phyloP scores from a whole-genome alignment of 192 early-diverging fungal species.

The Pilobolus umbonatus region DNA sequence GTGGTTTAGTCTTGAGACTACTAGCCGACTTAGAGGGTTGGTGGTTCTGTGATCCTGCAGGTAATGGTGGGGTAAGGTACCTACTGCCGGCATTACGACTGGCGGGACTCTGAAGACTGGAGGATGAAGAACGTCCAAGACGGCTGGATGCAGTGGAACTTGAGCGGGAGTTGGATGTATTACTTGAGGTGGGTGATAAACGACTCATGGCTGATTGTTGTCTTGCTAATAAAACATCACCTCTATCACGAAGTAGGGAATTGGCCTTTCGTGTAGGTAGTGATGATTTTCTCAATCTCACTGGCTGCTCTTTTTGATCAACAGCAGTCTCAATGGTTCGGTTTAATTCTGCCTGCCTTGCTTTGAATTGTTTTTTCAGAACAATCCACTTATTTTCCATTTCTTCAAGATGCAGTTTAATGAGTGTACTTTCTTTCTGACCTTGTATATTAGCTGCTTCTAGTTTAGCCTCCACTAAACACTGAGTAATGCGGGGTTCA shows the following conservation, averaged over 20 bases:
- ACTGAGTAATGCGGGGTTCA: slow-evolving; percentile 4
- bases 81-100: not conserved
- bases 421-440: not conserved
- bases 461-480: slow-evolving; percentile 4
- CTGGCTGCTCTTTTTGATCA: slow-evolving; percentile 7
- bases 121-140: slow-evolving; percentile 1
- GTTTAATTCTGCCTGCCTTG: slow-evolving; percentile 10
- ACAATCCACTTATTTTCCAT: slow-evolving; percentile 6
- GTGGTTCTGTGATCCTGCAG: not conserved
- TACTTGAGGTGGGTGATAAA: slow-evolving; percentile 9
- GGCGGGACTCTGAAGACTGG: not conserved
- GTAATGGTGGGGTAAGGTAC: slow-evolving; percentile 3
- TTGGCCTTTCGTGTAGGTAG: slow-evolving; percentile 26
- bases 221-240: slow-evolving; percentile 6
- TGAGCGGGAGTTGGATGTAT: not conserved
- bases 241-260: slow-evolving; percentile 16
- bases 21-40: slow-evolving; percentile 16
- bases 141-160: slow-evolving; percentile 1
- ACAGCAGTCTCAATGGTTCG: slow-evolving; percentile 5
- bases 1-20: not conserved
- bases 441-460: not conserved
- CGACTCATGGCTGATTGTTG: too few relatives aligned
- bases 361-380: slow-evolving; percentile 9
- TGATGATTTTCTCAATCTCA: slow-evolving; percentile 22
- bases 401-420: slow-evolving; percentile 1